Conservation (phyloP, 352 stramenopile species). For the Discostella stelligera region DNA sequence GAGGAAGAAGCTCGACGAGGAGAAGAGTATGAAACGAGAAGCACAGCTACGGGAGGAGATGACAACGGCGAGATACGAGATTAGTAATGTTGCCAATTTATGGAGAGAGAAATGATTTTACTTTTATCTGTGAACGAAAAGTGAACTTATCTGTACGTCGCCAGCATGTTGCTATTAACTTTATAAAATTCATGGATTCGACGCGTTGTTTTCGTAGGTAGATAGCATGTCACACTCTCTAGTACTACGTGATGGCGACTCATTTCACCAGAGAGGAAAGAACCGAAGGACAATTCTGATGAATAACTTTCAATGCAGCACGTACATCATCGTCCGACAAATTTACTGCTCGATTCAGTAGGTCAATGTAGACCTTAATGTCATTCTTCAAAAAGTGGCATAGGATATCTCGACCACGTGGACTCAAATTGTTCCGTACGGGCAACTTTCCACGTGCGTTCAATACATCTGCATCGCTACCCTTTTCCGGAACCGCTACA, state of each 20-base stretch:
- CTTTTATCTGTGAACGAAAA: not conserved
- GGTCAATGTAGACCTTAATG: conserved; percentile 50
- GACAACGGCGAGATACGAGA: conserved; percentile 16
- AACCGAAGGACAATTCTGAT: conserved; percentile 41
- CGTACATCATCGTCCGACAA: conserved; percentile 45
- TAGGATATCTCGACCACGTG: conserved; percentile 23
- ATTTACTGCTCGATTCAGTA: conserved; percentile 54
- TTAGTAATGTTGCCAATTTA: conserved; percentile 18
- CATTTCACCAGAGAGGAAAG: conserved; percentile 8
- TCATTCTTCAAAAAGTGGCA: conserved; percentile 52
- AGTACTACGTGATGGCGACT: not conserved
- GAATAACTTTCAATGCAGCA: conserved; percentile 13
- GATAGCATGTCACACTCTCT: not conserved
- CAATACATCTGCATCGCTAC: conserved; percentile 22
- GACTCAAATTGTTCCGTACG: conserved; percentile 40
- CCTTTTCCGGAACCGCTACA: conserved; percentile 8
- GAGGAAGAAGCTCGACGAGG: conserved; percentile 5
- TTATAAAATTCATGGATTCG: not conserved
- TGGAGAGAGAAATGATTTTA: conserved; percentile 19
- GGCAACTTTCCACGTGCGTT: conserved; percentile 33
- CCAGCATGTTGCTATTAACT: not conserved
- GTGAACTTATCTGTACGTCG: not conserved
- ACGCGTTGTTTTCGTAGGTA: not conserved
- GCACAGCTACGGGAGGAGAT: conserved; percentile 13
- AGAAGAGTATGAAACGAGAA: conserved; percentile 18